Conservation (phyloP, 768 basidiomycete genomes). For the Melanogaster broomeanus region DNA sequence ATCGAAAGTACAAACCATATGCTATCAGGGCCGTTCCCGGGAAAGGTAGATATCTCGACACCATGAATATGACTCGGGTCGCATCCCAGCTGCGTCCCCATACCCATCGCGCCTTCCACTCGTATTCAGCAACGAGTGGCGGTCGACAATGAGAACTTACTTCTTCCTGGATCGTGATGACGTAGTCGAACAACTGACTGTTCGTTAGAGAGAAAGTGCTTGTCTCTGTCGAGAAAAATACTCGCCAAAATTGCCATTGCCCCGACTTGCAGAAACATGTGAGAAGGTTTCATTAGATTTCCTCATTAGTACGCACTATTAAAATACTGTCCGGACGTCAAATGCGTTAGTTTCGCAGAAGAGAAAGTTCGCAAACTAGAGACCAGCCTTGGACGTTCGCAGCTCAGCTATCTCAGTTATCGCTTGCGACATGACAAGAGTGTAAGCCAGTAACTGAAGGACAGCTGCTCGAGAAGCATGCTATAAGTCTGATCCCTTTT, state of each 20-base stretch:
- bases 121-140: too few species aligned
- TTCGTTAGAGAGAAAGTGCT: background rate
- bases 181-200: slow-evolving; percentile 7
- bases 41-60: slow-evolving; percentile 24
- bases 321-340: slow-evolving; percentile 9
- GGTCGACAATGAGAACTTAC: background rate
- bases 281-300: background rate
- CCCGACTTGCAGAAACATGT: slow-evolving; percentile 9
- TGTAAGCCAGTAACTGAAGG: background rate
- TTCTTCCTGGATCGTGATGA: slow-evolving; percentile 9
- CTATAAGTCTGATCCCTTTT: too few species aligned
- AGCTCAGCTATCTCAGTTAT: slow-evolving; percentile 7
- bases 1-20: slow-evolving; percentile 9
- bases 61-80: slow-evolving; percentile 13
- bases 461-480: too few species aligned
- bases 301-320: slow-evolving; percentile 6
- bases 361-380: background rate
- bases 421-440: background rate
- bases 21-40: slow-evolving; percentile 7
- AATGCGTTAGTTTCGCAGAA: background rate
- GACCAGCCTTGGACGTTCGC: slow-evolving; percentile 16
- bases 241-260: slow-evolving; percentile 18
- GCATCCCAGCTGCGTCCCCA: slow-evolving; percentile 18
- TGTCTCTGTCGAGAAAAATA: background rate
- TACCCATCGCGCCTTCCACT: slow-evolving; percentile 15